Percentiles rank a stretch among this genome's conserved stretches.
Conservation (phyloP, 441 rosid genomes). For the Populus hybrid region DNA sequence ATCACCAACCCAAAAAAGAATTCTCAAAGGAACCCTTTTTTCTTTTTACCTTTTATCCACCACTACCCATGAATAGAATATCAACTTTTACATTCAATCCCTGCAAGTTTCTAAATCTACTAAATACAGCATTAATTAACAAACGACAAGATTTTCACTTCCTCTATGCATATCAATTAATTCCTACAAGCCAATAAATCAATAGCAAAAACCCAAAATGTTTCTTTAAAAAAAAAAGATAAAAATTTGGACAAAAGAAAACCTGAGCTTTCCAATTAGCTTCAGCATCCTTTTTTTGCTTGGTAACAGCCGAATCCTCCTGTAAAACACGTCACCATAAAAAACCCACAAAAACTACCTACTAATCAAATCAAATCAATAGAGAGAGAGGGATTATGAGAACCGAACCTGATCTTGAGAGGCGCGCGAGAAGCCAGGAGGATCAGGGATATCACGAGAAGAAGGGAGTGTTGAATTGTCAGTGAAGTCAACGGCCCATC, state of each 20-base stretch:
- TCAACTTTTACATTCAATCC: not conserved
- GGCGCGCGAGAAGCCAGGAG: conserved; percentile 86
- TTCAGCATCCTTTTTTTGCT: conserved; percentile 98
- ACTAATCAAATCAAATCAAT: not conserved
- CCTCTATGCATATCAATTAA: too few relatives aligned
- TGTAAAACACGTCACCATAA: conserved; percentile 16
- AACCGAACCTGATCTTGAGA: conserved; percentile 70
- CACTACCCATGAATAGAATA: not conserved
- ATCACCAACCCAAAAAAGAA: not conserved
- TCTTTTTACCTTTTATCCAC: not conserved
- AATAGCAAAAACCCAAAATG: not conserved
- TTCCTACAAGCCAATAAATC: not conserved
- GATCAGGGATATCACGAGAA: conserved; percentile 88
- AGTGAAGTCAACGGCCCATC: conserved; percentile 97
- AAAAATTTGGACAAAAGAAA: not conserved
- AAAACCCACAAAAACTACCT: not conserved
- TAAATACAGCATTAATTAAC: not conserved
- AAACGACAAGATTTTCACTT: not conserved
- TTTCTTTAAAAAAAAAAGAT: not conserved
- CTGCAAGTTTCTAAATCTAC: not conserved
- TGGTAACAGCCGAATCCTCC: conserved; percentile 79
- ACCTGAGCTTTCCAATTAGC: conserved; percentile 97
- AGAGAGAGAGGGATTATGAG: not conserved
- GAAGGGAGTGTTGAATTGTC: conserved; percentile 73
- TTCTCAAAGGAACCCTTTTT: not conserved